Conservation (phyloP, 2,329 filamentous ascomycete genomes). For the Bipolaris bicolor region DNA sequence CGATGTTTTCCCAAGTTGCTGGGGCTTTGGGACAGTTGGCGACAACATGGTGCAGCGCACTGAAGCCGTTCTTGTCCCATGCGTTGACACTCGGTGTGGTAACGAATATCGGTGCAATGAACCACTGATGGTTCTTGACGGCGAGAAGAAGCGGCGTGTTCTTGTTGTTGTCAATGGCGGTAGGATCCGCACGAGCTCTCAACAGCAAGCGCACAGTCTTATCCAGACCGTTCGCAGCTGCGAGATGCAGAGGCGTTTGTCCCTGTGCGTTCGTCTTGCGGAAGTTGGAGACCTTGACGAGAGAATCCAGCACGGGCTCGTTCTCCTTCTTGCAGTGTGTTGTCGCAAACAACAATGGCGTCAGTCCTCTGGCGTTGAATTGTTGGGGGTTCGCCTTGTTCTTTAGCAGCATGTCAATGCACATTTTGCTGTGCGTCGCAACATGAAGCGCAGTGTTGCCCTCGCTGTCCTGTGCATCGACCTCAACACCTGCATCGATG, state of each 20-base stretch:
- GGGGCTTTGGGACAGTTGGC: constrained; percentile 29
- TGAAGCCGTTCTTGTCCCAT: constrained; percentile 40
- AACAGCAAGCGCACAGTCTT: constrained; percentile 32
- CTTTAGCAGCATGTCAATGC: constrained; percentile 34
- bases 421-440: constrained; percentile 30
- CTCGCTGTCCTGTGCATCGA: constrained; percentile 30
- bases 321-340: constrained; percentile 17
- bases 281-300: constrained; percentile 34
- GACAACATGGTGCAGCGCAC: constrained; percentile 42
- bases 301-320: constrained; percentile 32
- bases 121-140: constrained; percentile 37
- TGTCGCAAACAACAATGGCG: constrained; percentile 30
- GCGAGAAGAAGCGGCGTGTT: constrained; percentile 41
- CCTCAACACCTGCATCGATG: constrained; percentile 29
- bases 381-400: constrained; percentile 26
- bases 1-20: constrained; percentile 38
- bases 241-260: constrained; percentile 38
- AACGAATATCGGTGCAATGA: constrained; percentile 34
- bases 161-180: constrained; percentile 29
- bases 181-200: constrained; percentile 31
- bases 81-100: constrained; percentile 39
- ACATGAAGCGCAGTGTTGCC: constrained; percentile 39
- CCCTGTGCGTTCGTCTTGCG: constrained; percentile 20
- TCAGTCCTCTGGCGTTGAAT: constrained; percentile 28
- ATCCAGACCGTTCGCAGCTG: constrained; percentile 35